Evolutionary conservation across 2,329 filamentous ascomycete species (phyloP).

Genomic region (Fusarium concolor): DNA sequence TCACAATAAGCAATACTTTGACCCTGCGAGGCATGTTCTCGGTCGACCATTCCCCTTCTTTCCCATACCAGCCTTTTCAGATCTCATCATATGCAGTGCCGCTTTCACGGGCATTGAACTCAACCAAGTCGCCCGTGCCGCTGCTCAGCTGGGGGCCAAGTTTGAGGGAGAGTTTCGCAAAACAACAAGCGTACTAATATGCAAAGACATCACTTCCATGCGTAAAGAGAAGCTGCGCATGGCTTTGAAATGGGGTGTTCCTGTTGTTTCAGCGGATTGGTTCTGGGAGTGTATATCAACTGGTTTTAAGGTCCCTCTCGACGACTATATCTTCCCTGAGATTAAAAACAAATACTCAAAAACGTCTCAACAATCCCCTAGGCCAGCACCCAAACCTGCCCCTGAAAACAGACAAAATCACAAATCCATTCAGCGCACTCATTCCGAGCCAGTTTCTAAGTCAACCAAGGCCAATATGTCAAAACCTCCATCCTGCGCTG

Average conservation of each 20-base stretch:
- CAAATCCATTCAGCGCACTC: constrained; percentile 38
- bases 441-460: constrained; percentile 34
- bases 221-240: constrained; percentile 81
- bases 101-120: constrained; percentile 87
- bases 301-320: constrained; percentile 60
- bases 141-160: constrained; percentile 80
- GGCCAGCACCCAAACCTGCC: constrained; percentile 2
- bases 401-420: constrained; percentile 5
- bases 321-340: constrained; percentile 61
- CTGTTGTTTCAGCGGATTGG: constrained; percentile 86
- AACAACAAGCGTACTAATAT: constrained; percentile 82
- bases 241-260: constrained; percentile 79
- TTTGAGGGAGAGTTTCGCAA: constrained; percentile 83
- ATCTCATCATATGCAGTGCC: constrained; percentile 81
- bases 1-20: constrained; percentile 76
- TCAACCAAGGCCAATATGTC: constrained; percentile 23
- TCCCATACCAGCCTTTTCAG: constrained; percentile 75
- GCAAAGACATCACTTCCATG: constrained; percentile 68
- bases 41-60: constrained; percentile 81
- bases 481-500: constrained; percentile 41
- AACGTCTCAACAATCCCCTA: constrained; percentile 12
- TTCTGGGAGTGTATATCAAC: constrained; percentile 82
- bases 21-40: constrained; percentile 76
- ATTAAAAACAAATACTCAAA: constrained; percentile 52
- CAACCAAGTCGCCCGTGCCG: constrained; percentile 82